Conservation (phyloP, 768 basidiomycete genomes). For the Tricholoma furcatifolium region DNA sequence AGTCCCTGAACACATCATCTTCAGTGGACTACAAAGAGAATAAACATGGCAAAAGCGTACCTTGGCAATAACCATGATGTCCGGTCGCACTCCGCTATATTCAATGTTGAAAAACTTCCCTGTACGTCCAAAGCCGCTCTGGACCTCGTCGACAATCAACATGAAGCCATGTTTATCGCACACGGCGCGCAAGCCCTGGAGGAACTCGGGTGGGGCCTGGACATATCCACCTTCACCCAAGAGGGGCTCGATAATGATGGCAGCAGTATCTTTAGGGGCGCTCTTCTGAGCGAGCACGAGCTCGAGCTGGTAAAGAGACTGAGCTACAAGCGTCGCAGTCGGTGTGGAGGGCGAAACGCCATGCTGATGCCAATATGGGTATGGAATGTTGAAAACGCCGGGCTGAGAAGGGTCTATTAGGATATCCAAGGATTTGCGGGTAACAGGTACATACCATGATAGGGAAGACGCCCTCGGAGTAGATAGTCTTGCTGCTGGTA, state of each 20-base stretch:
- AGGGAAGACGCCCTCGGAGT: conserved; percentile 75
- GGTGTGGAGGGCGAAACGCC: conserved; percentile 56
- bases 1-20: conserved; percentile 65
- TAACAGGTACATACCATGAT: conserved; percentile 63
- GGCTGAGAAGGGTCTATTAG: conserved; percentile 46
- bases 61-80: conserved; percentile 90
- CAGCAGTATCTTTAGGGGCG: conserved; percentile 82
- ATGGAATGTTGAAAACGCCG: conserved; percentile 77
- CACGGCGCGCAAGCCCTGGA: conserved; percentile 76
- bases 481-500: conserved; percentile 92
- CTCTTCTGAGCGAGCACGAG: conserved; percentile 77
- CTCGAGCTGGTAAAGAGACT: conserved; percentile 79
- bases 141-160: conserved; percentile 84
- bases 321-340: conserved; percentile 52
- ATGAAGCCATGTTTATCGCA: conserved; percentile 87
- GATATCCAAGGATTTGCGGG: neutral
- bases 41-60: conserved; percentile 28
- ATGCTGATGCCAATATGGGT: conserved; percentile 92
- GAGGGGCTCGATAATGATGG: conserved; percentile 91
- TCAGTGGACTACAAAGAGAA: neutral
- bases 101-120: conserved; percentile 82
- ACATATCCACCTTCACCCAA: conserved; percentile 97
- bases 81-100: conserved; percentile 82
- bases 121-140: conserved; percentile 87
- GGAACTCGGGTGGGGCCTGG: conserved; percentile 76